Evolutionary conservation across 73 alveolate species (phyloP).

Genomic region (Uronychia setigera): DNA sequence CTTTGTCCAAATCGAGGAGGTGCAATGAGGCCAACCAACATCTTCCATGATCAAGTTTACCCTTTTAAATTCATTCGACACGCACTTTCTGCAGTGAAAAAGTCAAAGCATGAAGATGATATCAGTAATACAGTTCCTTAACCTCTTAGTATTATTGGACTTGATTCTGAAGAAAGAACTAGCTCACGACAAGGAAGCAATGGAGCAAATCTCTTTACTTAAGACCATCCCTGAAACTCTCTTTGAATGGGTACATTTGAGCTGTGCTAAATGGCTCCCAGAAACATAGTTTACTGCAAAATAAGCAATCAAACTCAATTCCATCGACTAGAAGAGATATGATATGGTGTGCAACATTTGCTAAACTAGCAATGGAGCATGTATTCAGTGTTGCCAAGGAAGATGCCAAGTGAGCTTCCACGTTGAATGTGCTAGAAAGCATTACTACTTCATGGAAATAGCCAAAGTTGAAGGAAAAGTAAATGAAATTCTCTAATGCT

Average conservation of each 20-base stretch:
- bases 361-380: conserved; percentile 61
- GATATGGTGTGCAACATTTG: conserved; percentile 38
- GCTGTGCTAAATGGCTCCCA: conserved; percentile 86
- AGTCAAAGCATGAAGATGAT: background rate
- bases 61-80: background rate
- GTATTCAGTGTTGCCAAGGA: conserved; percentile 46
- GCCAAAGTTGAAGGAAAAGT: background rate
- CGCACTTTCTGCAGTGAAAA: background rate
- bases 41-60: conserved; percentile 18
- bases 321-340: conserved; percentile 54
- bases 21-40: conserved; percentile 77
- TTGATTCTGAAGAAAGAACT: background rate
- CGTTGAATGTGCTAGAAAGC: conserved; percentile 56
- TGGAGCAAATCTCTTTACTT: background rate
- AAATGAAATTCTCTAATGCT: background rate
- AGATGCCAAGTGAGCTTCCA: conserved; percentile 38
- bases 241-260: conserved; percentile 80
- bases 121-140: background rate
- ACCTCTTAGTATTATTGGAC: background rate
- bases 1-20: conserved; percentile 82
- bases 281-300: conserved; percentile 56
- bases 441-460: conserved; percentile 37
- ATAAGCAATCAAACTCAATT: conserved; percentile 35
- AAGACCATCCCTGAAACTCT: conserved; percentile 1
- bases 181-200: background rate